Evolutionary conservation across 2,329 filamentous ascomycete species (phyloP), one percentile per base, ranked within the genome.

Genomic region (Phaeosphaeriaceae sp.): DNA sequence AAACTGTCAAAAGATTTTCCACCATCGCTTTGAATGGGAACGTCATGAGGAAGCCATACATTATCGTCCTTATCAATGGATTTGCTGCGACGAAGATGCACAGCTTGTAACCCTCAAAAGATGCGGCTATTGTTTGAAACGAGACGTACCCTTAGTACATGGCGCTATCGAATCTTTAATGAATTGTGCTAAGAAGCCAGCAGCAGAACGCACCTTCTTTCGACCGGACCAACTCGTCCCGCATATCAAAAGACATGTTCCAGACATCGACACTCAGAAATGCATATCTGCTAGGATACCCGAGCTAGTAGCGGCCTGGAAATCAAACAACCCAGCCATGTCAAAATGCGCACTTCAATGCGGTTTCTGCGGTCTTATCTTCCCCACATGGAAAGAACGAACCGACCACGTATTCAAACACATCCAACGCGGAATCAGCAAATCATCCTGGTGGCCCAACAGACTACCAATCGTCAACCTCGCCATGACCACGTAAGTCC

Each of bases 1-100:
- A 3, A 12, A 12, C 7, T 57, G 54, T 20, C 1, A 15, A 2
- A 33, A 16, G 3, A 23, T 15, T 0, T 57, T 57, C 11, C 5
- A 1, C 3, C 20, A 32, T 33, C 23, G 34, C 1, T 50, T 17
- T 13, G 48, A 34, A 6, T 57, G 54, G 54, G 28, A 23, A 0
- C 45, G 51, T 1, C 54, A 57, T 15, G 54, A 57, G n/a, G 36
- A 48, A 17, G 51, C 51, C 1, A n/a, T 48, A 1, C 54, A 54
- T 15, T 38, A 57, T 17, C 42, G 20, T 11, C 54, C 50, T 1
- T 48, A 52, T 34, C 32, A 39, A 6, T 57, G 54, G 54, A 28
- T 52, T 3, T 57, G 54, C 12, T 46, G 39, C 23, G n/a, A 33
- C 4, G 20, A 26, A 4, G 6, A 17, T 4, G 15, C 5, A 6